Evolutionary conservation across 1,284 basidiomycete species (phyloP), one percentile per base, ranked within the genome.

Genomic region (Ustilago nuda): DNA sequence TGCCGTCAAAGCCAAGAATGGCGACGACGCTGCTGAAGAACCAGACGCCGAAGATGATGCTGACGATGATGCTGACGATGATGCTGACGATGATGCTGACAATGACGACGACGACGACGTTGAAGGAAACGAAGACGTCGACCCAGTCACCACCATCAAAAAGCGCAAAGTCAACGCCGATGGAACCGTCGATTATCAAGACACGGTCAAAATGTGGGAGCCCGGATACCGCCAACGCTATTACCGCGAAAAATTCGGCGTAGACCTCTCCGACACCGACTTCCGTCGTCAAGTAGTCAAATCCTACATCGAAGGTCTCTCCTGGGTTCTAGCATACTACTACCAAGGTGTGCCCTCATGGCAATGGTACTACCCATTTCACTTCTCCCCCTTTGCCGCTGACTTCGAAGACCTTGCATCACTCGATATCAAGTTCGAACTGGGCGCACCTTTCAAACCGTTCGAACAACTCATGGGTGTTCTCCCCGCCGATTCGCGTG

Each of bases 281-380:
- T 93, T 94, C 86, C 90, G 91, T 69, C 92, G 91, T 82, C 86
- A 89, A 93, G 85, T 99, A 63, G 92, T 94, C 4, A 90, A 90
- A 72, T 87, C 88, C 41, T 99, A 99, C 86, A 89, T 98, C 66
- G 95, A 99, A 87, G 97, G 97, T 48, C 89, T 99, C 57, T 92
- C 91, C 66, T 99, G 97, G 97, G 97, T 99, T 0, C 87, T 99
- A 58, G 92, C 93, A 68, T 99, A 99, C 87, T 99, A 99, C 86
- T 99, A 98, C 87, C 96, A 98, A 89, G 97, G 97, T 77, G 85
- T 85, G 35, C 94, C 96, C 4, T 96, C 95, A 1, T 99, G 97
- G 97, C 92, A 95, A 82, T 99, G 97, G 97, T 99, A 92, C 87
- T 99, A 98, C 85, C 97, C 97, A 0, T 97, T 93, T 85, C 96